A percentile compares a stretch with the other conserved stretches of the same genome.
Evolutionary conservation across 73 alveolate genomes (phyloP).

Genomic region (Paramecium octaurelia): DNA sequence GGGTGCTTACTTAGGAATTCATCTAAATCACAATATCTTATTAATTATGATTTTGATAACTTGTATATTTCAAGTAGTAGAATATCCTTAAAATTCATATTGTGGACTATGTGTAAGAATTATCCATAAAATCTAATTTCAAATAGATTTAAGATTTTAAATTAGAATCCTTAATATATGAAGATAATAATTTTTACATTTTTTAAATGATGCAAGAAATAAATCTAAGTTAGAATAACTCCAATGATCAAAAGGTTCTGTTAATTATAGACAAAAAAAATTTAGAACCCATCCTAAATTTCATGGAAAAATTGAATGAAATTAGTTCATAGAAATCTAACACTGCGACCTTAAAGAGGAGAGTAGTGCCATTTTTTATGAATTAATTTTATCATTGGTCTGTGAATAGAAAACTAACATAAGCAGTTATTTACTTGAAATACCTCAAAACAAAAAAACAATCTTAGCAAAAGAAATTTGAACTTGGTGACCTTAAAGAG

Average conservation of each 20-base stretch:
- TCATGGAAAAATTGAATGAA: background rate
- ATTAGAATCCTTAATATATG: background rate
- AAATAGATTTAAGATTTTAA: background rate
- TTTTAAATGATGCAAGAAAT: background rate
- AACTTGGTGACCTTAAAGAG: constrained; percentile 21
- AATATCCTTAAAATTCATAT: background rate
- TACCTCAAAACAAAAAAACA: background rate
- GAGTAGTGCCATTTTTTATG: constrained; percentile 24
- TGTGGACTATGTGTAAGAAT: too few relatives aligned
- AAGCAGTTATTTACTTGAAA: background rate
- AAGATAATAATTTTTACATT: background rate
- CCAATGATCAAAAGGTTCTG: background rate
- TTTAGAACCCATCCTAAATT: background rate
- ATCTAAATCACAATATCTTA: background rate
- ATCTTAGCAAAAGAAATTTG: constrained; percentile 27
- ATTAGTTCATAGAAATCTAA: background rate
- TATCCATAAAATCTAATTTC: background rate
- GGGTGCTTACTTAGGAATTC: background rate
- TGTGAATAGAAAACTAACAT: background rate
- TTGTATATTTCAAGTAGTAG: background rate
- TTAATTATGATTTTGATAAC: background rate
- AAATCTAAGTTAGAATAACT: background rate
- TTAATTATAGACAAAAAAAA: background rate
- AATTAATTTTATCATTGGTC: constrained; percentile 37
- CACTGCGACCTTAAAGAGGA: background rate